Percentiles rank a stretch among this genome's conserved stretches.
Evolutionary conservation across 176 grass and related monocot species (phyloP).

Genomic region (Canna indica): DNA sequence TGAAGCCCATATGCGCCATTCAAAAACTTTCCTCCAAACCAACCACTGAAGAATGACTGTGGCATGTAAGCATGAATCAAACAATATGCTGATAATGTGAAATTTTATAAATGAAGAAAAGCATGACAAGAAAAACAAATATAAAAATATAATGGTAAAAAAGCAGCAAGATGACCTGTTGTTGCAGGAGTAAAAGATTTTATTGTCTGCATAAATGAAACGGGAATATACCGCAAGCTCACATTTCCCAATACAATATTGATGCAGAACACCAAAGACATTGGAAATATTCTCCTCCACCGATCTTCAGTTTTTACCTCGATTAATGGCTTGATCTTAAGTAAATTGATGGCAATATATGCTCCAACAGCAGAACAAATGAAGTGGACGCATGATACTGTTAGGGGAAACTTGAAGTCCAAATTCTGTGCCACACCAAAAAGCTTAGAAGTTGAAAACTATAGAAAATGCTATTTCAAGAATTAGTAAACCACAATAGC

Average conservation of each 20-base stretch:
- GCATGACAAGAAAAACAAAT: not conserved
- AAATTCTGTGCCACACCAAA: not conserved
- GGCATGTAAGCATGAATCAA: constrained; percentile 16
- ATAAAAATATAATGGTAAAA: not conserved
- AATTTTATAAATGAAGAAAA: not conserved
- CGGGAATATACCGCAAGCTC: constrained; percentile 90
- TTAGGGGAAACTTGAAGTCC: constrained; percentile 85
- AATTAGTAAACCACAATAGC: not conserved
- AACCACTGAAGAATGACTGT: constrained; percentile 96
- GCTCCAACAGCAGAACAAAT: constrained; percentile 87
- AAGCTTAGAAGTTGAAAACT: not conserved
- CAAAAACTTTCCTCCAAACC: constrained; percentile 84
- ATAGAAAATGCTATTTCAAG: not conserved
- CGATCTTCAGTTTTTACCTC: constrained; percentile 63
- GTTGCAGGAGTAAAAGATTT: constrained; percentile 99
- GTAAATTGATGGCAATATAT: constrained; percentile 61
- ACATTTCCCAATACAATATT: constrained; percentile 95
- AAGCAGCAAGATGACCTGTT: constrained; percentile 37
- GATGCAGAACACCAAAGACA: constrained; percentile 97
- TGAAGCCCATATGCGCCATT: constrained; percentile 90
- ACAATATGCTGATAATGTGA: not conserved
- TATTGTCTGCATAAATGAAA: constrained; percentile 97
- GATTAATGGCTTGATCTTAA: constrained; percentile 78
- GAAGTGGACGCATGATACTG: constrained; percentile 92
- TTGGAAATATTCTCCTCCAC: constrained; percentile 97